Evolutionary conservation across 352 stramenopile genomes (phyloP), one percentile per base, ranked within the genome.

Genomic region (Peronospora destructor): DNA sequence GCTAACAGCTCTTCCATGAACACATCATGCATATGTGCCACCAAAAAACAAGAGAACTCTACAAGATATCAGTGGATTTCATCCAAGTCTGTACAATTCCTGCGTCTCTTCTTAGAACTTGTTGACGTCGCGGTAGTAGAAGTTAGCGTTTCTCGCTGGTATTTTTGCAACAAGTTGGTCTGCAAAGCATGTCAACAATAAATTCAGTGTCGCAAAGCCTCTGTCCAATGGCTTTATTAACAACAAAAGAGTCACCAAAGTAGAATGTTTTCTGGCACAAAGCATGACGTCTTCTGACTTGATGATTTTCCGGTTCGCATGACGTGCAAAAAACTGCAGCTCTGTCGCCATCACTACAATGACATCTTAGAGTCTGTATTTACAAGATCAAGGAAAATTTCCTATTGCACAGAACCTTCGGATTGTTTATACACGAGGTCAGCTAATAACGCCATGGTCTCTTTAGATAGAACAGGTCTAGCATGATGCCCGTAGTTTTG

Each of bases 231-330:
- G 10, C 28, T 32, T 2, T 32, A 12, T 12, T 1, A 2, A 13
- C 12, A 32, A 14, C 6, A 10, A 9, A 17, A 13, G 33, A 34
- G n/a, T 32, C 41, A 87, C 78, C 65, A 85, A 53, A 38, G 46
- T 61, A 2, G 73, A 53, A n/a, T 80, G 69, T 56, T 85, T 86
- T n/a, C 78, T 53, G 16, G 78, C 69, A 36, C 75, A 75, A 14
- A 89, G 64, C 28, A 71, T 51, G 33, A 89, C 73, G 48, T 89
- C 78, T 45, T 89, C 78, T 1, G 69, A 45, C 34, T 89, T 89
- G 44, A 89, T 85, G 25, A 82, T 67, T 49, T 86, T 87, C 26
- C 72, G 71, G 30, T 79, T 85, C 10, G 71, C 75, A 46, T 89
- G 78, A 37, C 68, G 61, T 11, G 78, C 76, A 47, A 89, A 89